phyloP scores from a whole-genome alignment of 2,329 filamentous ascomycete genomes.

The Xylaria arbuscula region DNA sequence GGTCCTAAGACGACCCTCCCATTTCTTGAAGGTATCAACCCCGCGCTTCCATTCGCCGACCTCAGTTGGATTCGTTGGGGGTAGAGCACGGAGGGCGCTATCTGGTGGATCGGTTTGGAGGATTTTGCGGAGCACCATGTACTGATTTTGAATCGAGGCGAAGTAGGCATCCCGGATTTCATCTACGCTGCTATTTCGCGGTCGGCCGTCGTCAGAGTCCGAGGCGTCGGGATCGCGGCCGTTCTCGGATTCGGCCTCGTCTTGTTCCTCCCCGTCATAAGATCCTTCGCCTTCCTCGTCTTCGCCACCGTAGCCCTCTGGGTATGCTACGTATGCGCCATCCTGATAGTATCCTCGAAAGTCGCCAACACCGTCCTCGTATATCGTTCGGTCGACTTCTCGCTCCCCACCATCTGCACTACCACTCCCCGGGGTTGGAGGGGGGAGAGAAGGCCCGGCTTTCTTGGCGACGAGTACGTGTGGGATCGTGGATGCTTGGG shows the following conservation, averaged over 20 bases:
- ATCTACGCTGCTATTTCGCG: constrained; percentile 49
- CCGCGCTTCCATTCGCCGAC: constrained; percentile 65
- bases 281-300: constrained; percentile 43
- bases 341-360: constrained; percentile 77
- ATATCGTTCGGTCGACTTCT: constrained; percentile 57
- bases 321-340: constrained; percentile 78
- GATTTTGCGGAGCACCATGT: constrained; percentile 69
- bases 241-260: constrained; percentile 45
- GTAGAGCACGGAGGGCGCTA: constrained; percentile 64
- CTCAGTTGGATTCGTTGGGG: constrained; percentile 64
- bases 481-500: constrained; percentile 79
- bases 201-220: constrained; percentile 43
- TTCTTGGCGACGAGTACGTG: constrained; percentile 74
- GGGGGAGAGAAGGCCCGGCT: constrained; percentile 62
- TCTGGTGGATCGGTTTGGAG: constrained; percentile 68
- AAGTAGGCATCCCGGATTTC: constrained; percentile 75
- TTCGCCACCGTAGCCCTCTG: constrained; percentile 53
- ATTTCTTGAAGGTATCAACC: constrained; percentile 61
- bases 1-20: constrained; percentile 63
- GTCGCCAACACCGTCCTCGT: constrained; percentile 63
- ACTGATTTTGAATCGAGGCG: constrained; percentile 71
- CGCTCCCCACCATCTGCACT: constrained; percentile 48
- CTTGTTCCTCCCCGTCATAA: constrained; percentile 43
- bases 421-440: constrained; percentile 47
- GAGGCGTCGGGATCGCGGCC: constrained; percentile 49